Base-by-base conservation (phyloP, 192 early-diverging fungal species). In the Coemansia sp. region DNA sequence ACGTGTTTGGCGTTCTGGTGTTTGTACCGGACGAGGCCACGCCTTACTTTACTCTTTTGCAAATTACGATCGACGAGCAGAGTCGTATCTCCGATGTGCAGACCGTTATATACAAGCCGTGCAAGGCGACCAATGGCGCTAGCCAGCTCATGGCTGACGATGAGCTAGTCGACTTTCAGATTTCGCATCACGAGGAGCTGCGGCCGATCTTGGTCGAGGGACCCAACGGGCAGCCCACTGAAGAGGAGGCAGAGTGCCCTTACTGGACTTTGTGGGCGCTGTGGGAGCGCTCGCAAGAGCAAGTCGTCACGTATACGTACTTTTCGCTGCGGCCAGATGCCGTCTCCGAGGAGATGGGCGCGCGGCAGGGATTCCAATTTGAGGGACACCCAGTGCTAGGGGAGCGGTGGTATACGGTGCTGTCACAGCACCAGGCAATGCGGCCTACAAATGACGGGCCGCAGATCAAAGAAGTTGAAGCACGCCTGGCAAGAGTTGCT, bases 181-280 rank as follows among this genome's bases (percentile, higher is more conserved):
- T 78, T 0, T 63, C 63, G 33, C 62, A 60, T 19, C 69, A 69
- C 46, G 78, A 80, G 24, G 73, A 74, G 37, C 19, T 69, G 19
- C 59, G 57, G 57, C 8, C 68, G 46, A 62, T 31, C 39, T 53
- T 79, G 17, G 66, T 67, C 6, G 76, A 73, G 40, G 70, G 67
- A 6, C 67, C 71, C 0, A 62, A 46, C 24, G 73, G 78, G 17
- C 72, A 72, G 57, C 40, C 63, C 0, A 42, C 56, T 21, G 60
- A 68, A 29, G 73, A 71, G 41, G 74, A 68, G n/a, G 59, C 40
- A 0, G 24, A 46, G 37, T 64, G 70, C 39, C 45, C 69, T 1
- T 75, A 80, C 44, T 81, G 79, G 74, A 68, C 79, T 21, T 62
- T 81, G 51, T 81, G 79, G 81, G 81, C 81, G 16, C 73, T 84